Base-by-base conservation (phyloP, 768 basidiomycete genomes). In the Kwoniella sp. region DNA sequence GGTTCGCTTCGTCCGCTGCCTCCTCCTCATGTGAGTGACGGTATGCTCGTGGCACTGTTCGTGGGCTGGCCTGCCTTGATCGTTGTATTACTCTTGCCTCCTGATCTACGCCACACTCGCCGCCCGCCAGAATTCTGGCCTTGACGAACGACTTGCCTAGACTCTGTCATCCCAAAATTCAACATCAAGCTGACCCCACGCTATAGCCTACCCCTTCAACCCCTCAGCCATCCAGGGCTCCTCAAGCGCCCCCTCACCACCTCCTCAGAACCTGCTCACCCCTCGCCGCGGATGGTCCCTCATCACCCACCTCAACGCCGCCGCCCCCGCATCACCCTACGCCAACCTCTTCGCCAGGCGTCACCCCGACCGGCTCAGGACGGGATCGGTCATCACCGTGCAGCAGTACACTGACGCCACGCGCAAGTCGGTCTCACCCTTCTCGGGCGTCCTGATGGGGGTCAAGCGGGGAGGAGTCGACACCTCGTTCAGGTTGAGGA, bases 371-470 rank as follows among this genome's bases (percentile, higher is more conserved):
- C 81, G 86, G 59, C 77, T 93, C 32, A 77, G 78, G 12, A 85
- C 89, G 17, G 93, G 93, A 1, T 88, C 88, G n/a, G 84, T 96
- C 59, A 73, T 98, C 57, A 84, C 83, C 25, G 84, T 91, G 62
- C 81, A 80, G 38, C 61, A 65, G 23, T 73, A 63, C 45, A 83
- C 84, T 32, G 82, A 84, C 50, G 82, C 89, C 53, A 83, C 88
- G 5, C 87, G 87, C 8, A 86, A 83, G 14, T 76, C 80, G 11
- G 59, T 69, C 10, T 63, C 72, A 12, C 45, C 64, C 17, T 98
- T 96, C 76, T 87, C 89, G 5, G 93, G 93, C 29, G 86, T 96
- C 38, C 79, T 98, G 51, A 80, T 95, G 63, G 82, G 83, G 26
- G 81, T 92, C 60, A 55, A 73, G 8, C 42, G 71, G 20, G 92